phyloP scores from a whole-genome alignment of 2,329 filamentous ascomycete genomes.

The Trichoderma cornu-damae region DNA sequence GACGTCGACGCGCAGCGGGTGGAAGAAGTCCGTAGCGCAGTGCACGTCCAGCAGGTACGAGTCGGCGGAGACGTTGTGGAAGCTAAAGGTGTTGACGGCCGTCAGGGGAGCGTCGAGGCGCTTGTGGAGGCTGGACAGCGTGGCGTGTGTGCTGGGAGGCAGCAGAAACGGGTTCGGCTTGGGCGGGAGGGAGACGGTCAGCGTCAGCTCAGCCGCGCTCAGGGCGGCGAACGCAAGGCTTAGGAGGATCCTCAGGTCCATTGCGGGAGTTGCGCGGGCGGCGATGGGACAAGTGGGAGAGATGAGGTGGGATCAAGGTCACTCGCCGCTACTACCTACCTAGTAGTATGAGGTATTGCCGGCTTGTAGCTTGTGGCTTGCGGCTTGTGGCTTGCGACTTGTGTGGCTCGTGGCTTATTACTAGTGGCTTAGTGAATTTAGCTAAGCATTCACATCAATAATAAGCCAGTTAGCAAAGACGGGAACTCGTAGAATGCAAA shows the following conservation, averaged over 20 bases:
- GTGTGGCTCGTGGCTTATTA: too few relatives aligned
- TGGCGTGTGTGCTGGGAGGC: conserved; percentile 62
- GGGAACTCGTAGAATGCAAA: too few relatives aligned
- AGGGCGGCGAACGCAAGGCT: conserved; percentile 32
- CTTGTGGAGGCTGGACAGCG: conserved; percentile 42
- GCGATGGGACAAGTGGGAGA: too few relatives aligned
- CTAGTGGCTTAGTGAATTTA: too few relatives aligned
- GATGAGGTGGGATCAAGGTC: too few relatives aligned
- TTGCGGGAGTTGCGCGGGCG: conserved; percentile 1
- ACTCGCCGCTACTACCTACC: too few relatives aligned
- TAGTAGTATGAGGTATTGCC: too few relatives aligned
- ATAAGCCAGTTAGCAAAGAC: too few relatives aligned
- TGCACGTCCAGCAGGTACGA: conserved; percentile 82
- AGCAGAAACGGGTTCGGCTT: conserved; percentile 50
- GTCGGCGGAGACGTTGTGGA: conserved; percentile 63
- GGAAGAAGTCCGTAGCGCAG: conserved; percentile 68
- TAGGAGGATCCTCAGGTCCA: conserved; percentile 5
- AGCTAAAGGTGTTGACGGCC: conserved; percentile 65
- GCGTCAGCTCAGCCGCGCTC: conserved; percentile 29
- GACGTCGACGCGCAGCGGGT: conserved; percentile 76
- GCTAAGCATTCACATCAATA: too few relatives aligned
- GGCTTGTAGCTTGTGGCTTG: conserved; percentile 1
- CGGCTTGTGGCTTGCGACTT: too few relatives aligned
- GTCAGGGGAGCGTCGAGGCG: conserved; percentile 57
- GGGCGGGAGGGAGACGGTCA: conserved; percentile 44